phyloP scores from a whole-genome alignment of 257 asterid genomes.

The Osmanthus fragrans region DNA sequence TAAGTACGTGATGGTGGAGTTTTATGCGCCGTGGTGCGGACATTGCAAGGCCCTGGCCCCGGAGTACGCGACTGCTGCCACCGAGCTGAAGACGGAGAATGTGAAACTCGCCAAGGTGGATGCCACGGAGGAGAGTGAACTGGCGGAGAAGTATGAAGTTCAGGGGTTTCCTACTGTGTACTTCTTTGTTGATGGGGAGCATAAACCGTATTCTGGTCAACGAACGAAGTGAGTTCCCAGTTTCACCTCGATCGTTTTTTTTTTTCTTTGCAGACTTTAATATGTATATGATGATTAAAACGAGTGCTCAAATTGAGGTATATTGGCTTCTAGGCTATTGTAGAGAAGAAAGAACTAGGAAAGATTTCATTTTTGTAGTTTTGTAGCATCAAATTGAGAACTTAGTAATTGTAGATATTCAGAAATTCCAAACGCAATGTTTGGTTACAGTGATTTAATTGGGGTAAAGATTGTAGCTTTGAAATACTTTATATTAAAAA shows the following conservation, averaged over 20 bases:
- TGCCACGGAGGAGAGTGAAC: constrained; percentile 69
- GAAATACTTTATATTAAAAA: not conserved
- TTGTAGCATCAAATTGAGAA: not conserved
- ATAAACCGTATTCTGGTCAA: constrained; percentile 66
- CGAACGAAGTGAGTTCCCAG: constrained; percentile 68
- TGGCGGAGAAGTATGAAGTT: constrained; percentile 75
- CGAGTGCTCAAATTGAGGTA: constrained; percentile 35
- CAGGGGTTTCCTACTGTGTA: constrained; percentile 78
- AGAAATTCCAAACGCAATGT: not conserved
- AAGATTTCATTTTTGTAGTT: not conserved
- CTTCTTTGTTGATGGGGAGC: constrained; percentile 85
- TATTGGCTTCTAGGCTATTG: constrained; percentile 19
- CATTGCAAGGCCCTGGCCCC: constrained; percentile 88
- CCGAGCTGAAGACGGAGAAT: constrained; percentile 57
- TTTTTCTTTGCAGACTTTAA: not conserved
- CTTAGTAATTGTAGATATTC: not conserved
- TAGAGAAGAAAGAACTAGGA: not conserved
- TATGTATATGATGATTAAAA: constrained; percentile 13
- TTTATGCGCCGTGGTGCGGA: constrained; percentile 98
- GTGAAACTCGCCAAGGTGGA: constrained; percentile 92
- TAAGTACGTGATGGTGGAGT: constrained; percentile 90
- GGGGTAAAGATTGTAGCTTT: not conserved
- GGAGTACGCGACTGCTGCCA: constrained; percentile 98
- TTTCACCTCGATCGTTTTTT: not conserved
- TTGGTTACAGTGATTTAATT: not conserved